Conservation (phyloP, 345 rosid species). For the Brassica napus region DNA sequence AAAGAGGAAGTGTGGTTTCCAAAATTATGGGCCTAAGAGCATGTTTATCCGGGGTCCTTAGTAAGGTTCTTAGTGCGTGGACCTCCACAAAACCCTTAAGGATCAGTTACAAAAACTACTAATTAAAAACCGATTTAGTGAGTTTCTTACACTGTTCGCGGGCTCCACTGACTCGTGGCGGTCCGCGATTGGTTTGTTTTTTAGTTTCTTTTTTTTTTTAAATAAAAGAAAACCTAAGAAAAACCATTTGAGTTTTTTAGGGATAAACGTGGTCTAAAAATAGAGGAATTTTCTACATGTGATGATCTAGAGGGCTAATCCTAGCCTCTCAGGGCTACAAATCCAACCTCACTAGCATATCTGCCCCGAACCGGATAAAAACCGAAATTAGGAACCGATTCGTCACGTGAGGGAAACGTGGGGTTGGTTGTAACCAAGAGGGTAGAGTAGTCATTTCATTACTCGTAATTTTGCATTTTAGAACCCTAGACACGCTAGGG, state of each 20-base stretch:
- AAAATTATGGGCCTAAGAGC: neutral
- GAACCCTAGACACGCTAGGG: conserved; percentile 33
- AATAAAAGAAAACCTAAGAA: no score
- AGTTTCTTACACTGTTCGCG: no score
- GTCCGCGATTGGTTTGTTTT: no score
- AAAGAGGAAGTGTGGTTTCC: neutral
- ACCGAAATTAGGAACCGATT: neutral
- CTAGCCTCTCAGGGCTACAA: neutral
- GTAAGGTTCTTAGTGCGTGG: no score
- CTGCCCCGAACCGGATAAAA: neutral
- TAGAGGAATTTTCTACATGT: neutral
- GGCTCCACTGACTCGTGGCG: no score
- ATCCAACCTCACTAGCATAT: neutral
- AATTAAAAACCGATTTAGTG: no score
- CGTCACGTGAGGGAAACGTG: conserved; percentile 22
- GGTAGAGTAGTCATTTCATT: neutral
- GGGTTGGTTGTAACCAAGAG: neutral
- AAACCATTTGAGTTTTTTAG: no score
- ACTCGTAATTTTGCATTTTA: neutral
- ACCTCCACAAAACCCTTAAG: no score
- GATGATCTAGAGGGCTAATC: neutral
- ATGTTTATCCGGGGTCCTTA: no score
- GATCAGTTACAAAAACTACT: no score
- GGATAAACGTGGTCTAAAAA: neutral
- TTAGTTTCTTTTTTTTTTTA: no score